A percentile compares a stretch with the other conserved stretches of the same genome.
Evolutionary conservation across 2,329 filamentous ascomycete genomes (phyloP).

Genomic region (Aspergillus sp.): DNA sequence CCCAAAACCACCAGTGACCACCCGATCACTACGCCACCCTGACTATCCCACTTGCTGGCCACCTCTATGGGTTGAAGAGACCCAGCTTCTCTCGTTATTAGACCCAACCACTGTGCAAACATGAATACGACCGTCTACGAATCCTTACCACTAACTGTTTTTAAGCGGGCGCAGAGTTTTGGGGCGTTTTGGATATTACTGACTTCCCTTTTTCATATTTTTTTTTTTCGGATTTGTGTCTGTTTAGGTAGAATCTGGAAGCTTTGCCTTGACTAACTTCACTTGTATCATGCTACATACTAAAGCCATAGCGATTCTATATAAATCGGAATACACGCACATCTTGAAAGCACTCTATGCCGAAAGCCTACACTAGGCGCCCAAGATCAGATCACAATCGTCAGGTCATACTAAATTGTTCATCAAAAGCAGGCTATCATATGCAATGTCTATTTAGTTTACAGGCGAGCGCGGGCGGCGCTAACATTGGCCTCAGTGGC

Average conservation of each 20-base stretch:
- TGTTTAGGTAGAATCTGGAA: too few species aligned
- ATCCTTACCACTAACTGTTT: background rate
- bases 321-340: background rate
- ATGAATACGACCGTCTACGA: constrained; percentile 4
- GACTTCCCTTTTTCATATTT: background rate
- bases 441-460: constrained; percentile 11
- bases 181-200: background rate
- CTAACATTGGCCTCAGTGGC: constrained; percentile 48
- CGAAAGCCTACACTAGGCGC: background rate
- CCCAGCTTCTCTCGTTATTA: background rate
- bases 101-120: background rate
- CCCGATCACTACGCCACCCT: constrained; percentile 25
- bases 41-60: background rate
- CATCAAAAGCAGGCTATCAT: background rate
- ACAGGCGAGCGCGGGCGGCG: constrained; percentile 27
- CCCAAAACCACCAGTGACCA: constrained; percentile 29
- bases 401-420: constrained; percentile 2
- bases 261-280: background rate
- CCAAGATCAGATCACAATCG: background rate
- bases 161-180: background rate
- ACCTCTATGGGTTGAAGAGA: background rate
- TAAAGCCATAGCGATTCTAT: background rate
- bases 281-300: background rate
- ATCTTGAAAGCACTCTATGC: background rate
- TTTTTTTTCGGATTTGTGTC: background rate